Base-by-base conservation (phyloP, 2,329 filamentous ascomycete genomes). In the Leptographium radiaticola region DNA sequence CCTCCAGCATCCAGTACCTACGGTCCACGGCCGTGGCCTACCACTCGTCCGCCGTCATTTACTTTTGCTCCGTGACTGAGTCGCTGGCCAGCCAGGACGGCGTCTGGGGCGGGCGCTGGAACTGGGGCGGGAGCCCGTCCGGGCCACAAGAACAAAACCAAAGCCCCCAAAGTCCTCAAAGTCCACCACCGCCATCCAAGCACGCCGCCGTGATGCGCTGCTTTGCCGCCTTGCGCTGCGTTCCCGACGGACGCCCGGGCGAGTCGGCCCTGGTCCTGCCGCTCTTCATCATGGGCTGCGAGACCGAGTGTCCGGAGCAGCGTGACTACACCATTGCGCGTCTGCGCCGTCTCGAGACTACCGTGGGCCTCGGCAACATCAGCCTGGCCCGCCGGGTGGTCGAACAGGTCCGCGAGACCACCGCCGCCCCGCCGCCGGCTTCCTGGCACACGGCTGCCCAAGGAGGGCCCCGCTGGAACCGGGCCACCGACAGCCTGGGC, bases 211-310 rank as follows among this genome's bases (percentile, higher is more conserved):
- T 38, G 31, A 49, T 49, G 34, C 47, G n/a, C 13, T 49, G 47
- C 47, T 49, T 38, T 18, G 47, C 20, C 3, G 47, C 47, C 7
- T 33, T 49, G 15, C 10, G 47, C 33, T 4, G n/a, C 47, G 38
- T 49, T 8, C 47, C 47, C 9, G 47, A 15, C 31, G 47, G 47
- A 6, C 38, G 38, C 31, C 47, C 47, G 15, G 38, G 47, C 47
- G 47, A 49, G 47, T 49, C 47, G 4, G 25, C 47, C 4, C 47
- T 49, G 10, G 47, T 49, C 4, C 47, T 49, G 47, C 47, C 47
- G 31, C 47, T 49, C 9, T 49, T 49, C 33, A 38, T 49, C 47
- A 49, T 49, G 47, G 47, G 47, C 47, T 49, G 47, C 47, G 47
- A 49, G n/a, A 12, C 47, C 31, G 47, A 38, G 31, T 38, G 38